phyloP scores from a whole-genome alignment of 176 grass and related monocot genomes.

The Avena eriantha region DNA sequence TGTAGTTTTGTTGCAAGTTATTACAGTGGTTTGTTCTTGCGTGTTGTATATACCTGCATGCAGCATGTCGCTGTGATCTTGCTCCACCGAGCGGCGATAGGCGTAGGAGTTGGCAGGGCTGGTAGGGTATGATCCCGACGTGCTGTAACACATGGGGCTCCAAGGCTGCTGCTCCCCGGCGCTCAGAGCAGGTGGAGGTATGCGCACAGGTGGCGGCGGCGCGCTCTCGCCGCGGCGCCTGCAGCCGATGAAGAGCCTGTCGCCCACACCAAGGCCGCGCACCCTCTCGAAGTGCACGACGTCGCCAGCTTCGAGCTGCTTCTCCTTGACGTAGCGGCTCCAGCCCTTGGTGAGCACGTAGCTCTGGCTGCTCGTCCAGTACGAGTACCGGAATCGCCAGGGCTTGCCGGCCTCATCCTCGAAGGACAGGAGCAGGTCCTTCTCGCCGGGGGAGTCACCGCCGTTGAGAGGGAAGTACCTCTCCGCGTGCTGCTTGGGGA shows the following conservation, averaged over 20 bases:
- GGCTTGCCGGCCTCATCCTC: constrained; percentile 71
- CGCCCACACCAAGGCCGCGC: constrained; percentile 41
- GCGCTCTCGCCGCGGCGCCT: constrained; percentile 53
- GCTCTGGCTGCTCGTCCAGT: constrained; percentile 85
- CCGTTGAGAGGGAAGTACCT: constrained; percentile 65
- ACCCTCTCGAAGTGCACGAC: constrained; percentile 65
- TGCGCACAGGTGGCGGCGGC: constrained; percentile 29
- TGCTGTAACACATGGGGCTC: constrained; percentile 69
- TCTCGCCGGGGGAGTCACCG: constrained; percentile 45
- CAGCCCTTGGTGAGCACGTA: constrained; percentile 92
- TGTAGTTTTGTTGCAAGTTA: neutral
- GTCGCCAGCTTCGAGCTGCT: constrained; percentile 68
- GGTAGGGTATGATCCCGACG: constrained; percentile 54
- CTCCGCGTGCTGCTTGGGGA: constrained; percentile 87
- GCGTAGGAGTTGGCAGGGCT: constrained; percentile 61
- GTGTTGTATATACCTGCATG: constrained; percentile 49
- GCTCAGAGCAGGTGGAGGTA: constrained; percentile 21
- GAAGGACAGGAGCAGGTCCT: constrained; percentile 65
- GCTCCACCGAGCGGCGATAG: constrained; percentile 37
- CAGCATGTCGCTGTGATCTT: constrained; percentile 50
- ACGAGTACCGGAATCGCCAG: constrained; percentile 82
- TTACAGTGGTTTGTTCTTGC: constrained; percentile 27
- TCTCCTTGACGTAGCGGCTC: constrained; percentile 88
- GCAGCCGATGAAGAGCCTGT: constrained; percentile 73
- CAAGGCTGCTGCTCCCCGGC: constrained; percentile 58